Conservation (phyloP, 805 yeast species). For the Barnettozyma sp. region DNA sequence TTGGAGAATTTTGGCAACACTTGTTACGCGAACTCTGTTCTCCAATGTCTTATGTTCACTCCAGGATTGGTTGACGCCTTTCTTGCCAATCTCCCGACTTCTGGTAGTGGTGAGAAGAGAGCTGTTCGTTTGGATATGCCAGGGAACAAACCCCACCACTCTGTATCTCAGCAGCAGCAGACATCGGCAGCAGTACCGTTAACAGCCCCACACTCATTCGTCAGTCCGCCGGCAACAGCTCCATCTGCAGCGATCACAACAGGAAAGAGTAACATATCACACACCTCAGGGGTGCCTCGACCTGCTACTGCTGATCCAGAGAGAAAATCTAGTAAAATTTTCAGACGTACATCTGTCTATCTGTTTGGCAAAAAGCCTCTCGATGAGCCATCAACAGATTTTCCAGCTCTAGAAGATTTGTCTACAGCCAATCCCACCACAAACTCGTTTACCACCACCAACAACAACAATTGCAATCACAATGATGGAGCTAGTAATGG, state of each 20-base stretch:
- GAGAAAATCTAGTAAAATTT: not conserved
- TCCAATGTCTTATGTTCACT: conserved; percentile 80
- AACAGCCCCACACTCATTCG: too few species aligned
- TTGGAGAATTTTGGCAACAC: conserved; percentile 87
- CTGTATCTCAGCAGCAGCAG: conserved; percentile 20
- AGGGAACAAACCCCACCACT: conserved; percentile 35
- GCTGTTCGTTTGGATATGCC: conserved; percentile 26
- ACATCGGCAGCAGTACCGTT: conserved; percentile 1
- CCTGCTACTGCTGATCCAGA: not conserved
- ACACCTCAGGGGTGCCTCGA: not conserved
- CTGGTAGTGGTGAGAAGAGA: conserved; percentile 26
- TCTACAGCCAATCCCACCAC: conserved; percentile 11
- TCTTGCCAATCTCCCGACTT: conserved; percentile 37
- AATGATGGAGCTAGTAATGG: too few species aligned
- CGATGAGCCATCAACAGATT: not conserved
- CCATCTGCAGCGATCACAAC: conserved; percentile 4
- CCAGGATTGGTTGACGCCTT: conserved; percentile 29
- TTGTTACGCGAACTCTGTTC: conserved; percentile 88
- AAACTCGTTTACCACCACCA: conserved; percentile 8
- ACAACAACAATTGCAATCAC: too few species aligned
- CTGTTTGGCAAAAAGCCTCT: not conserved
- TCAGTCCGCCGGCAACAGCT: conserved; percentile 3
- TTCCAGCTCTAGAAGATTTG: not conserved
- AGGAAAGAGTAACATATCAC: too few species aligned
- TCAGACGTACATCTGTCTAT: conserved; percentile 1